Evolutionary conservation across 257 asterid genomes (phyloP).

Genomic region (Fraxinus excelsior): DNA sequence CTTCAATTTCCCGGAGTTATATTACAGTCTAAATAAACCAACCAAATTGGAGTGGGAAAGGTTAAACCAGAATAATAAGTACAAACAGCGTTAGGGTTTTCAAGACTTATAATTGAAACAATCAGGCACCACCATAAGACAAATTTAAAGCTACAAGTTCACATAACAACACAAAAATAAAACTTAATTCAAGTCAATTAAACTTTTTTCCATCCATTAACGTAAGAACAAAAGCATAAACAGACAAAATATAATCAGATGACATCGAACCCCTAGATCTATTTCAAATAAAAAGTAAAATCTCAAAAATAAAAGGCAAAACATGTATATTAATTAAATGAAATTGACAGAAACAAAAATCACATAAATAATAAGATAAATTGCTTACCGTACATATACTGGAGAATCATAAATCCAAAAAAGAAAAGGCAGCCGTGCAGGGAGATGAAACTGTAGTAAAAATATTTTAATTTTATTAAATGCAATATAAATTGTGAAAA

Average conservation of each 20-base stretch:
- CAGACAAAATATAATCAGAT: slow-evolving; percentile 3
- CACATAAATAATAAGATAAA: slow-evolving; percentile 15
- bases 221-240: slow-evolving; percentile 11
- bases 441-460: slow-evolving; percentile 42
- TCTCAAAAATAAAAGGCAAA: slow-evolving; percentile 4
- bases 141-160: slow-evolving; percentile 28
- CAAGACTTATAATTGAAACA: slow-evolving; percentile 29
- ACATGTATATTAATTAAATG: slow-evolving; percentile 18
- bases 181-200: slow-evolving; percentile 23
- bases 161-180: slow-evolving; percentile 10
- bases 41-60: neutral
- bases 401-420: slow-evolving; percentile 22
- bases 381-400: slow-evolving; percentile 34
- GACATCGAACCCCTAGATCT: slow-evolving; percentile 43
- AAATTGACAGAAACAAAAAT: neutral
- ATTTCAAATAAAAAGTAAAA: slow-evolving; percentile 15
- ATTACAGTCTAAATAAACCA: neutral
- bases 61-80: neutral
- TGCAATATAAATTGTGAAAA: slow-evolving; percentile 17
- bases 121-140: slow-evolving; percentile 21
- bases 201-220: slow-evolving; percentile 23
- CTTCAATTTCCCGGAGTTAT: slow-evolving; percentile 18
- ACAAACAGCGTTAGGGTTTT: slow-evolving; percentile 30
- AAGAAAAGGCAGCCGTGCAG: slow-evolving; percentile 25
- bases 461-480: slow-evolving; percentile 15